These are phyloP conservation scores for Magnolia kwangsiensis DNA, from an alignment of 164 flowering plant species.

Conservation along the genomic window DNA sequence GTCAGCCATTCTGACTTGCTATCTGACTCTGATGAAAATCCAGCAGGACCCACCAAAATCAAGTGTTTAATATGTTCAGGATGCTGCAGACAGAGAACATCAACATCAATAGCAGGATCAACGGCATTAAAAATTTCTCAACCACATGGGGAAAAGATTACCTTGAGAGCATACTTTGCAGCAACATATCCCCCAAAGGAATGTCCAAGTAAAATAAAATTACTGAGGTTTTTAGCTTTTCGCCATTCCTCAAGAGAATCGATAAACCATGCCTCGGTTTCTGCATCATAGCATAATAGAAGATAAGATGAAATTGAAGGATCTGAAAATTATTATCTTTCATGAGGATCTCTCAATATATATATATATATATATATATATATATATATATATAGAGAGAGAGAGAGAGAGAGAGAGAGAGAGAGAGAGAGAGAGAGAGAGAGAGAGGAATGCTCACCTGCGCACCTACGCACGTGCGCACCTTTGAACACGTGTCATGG, in stretches of 20 bases:
- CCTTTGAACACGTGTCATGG: too few species aligned
- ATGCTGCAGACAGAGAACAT: constrained; percentile 45
- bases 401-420: too few species aligned
- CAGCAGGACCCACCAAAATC: constrained; percentile 92
- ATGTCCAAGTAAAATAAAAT: constrained; percentile 92
- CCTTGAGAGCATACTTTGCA: constrained; percentile 96
- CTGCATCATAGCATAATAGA: constrained; percentile 36
- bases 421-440: too few species aligned
- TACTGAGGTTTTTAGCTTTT: constrained; percentile 79
- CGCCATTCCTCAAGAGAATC: constrained; percentile 99
- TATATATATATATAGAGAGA: too few species aligned
- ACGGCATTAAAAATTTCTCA: not conserved
- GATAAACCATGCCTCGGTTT: constrained; percentile 96
- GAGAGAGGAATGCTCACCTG: too few species aligned
- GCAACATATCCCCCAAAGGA: constrained; percentile 99
- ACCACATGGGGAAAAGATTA: constrained; percentile 19
- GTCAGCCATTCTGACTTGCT: constrained; percentile 54
- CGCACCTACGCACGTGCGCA: too few species aligned
- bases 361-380: too few species aligned
- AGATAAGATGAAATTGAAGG: not conserved
- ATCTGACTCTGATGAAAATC: constrained; percentile 73
- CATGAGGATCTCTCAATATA: too few species aligned
- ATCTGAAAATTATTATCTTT: too few species aligned
- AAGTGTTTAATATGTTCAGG: constrained; percentile 90
- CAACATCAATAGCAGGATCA: constrained; percentile 10